Conservation (phyloP, 2,329 filamentous ascomycete genomes). For the Paramyrothecium sp. region DNA sequence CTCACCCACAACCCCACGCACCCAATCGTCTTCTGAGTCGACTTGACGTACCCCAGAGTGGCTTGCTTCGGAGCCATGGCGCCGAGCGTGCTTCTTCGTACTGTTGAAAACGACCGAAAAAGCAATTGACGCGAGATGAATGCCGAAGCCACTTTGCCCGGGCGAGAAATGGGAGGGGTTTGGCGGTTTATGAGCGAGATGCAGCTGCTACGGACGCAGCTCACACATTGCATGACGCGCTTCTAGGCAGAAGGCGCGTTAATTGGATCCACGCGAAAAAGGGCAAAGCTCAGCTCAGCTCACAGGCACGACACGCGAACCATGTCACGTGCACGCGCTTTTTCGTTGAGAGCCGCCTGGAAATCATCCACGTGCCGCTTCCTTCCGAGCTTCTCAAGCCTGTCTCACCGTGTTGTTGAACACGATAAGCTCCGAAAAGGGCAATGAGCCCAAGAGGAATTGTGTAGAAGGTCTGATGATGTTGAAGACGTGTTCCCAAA, state of each 20-base stretch:
- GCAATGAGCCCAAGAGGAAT: too few species aligned
- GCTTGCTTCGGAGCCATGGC: slow-evolving; percentile 66
- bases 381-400: too few species aligned
- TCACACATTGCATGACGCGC: slow-evolving; percentile 31
- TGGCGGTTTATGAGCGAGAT: slow-evolving; percentile 14
- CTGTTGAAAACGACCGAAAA: slow-evolving; percentile 5
- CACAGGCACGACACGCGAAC: slow-evolving; percentile 18
- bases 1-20: slow-evolving; percentile 39
- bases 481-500: too few species aligned
- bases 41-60: slow-evolving; percentile 83
- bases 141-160: slow-evolving; percentile 8
- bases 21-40: slow-evolving; percentile 72
- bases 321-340: slow-evolving; percentile 20
- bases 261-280: slow-evolving; percentile 25
- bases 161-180: slow-evolving; percentile 10
- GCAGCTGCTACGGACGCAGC: slow-evolving; percentile 16
- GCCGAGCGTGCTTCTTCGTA: slow-evolving; percentile 8
- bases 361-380: too few species aligned
- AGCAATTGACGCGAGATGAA: slow-evolving; percentile 5
- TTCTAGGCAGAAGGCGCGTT: slow-evolving; percentile 37
- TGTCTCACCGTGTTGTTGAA: too few species aligned
- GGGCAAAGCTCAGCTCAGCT: slow-evolving; percentile 2
- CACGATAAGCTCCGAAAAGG: too few species aligned
- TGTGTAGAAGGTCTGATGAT: too few species aligned
- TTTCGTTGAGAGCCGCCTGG: background rate